A percentile compares a stretch with the other conserved stretches of the same genome.
These are phyloP conservation scores for Pythium periplocum DNA, from an alignment of 352 stramenopile species.

Conservation along the genomic window DNA sequence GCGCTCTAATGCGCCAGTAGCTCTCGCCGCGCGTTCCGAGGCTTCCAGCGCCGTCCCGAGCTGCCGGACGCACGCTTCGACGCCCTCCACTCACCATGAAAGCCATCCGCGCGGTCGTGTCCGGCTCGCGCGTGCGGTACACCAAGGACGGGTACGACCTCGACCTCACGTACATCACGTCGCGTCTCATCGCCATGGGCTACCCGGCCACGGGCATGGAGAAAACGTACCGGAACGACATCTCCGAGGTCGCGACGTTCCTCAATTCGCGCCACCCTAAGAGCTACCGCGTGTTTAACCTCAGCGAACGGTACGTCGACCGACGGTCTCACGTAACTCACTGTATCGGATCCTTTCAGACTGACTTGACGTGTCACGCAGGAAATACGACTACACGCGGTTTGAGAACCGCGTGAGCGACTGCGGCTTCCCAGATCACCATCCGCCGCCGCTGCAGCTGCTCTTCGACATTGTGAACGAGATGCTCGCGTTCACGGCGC, in stretches of 20 bases:
- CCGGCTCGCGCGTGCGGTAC: conserved; percentile 78
- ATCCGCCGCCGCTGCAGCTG: conserved; percentile 68
- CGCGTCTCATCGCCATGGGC: conserved; percentile 73
- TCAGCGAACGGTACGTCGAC: conserved; percentile 41
- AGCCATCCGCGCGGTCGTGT: conserved; percentile 67
- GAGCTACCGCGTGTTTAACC: conserved; percentile 76
- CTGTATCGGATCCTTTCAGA: too few species aligned
- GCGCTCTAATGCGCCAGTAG: too few species aligned
- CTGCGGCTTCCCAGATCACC: conserved; percentile 78
- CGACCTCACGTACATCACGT: conserved; percentile 85
- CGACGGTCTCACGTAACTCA: too few species aligned
- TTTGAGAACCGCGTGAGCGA: conserved; percentile 70
- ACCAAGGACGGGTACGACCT: conserved; percentile 80
- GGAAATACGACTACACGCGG: conserved; percentile 70
- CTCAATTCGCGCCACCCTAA: conserved; percentile 63
- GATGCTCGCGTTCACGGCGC: conserved; percentile 72
- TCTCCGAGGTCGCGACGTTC: conserved; percentile 64
- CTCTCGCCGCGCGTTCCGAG: too few species aligned
- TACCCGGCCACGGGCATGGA: conserved; percentile 79
- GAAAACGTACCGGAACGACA: conserved; percentile 85
- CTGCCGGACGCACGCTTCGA: too few species aligned
- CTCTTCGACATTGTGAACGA: conserved; percentile 84
- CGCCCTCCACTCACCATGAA: conserved; percentile 40
- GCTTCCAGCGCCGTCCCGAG: too few species aligned
- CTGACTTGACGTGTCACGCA: too few species aligned